Evolutionary conservation across 257 asterid genomes (phyloP), one percentile per base, ranked within the genome.

Genomic region (Orobanche coerulescens): DNA sequence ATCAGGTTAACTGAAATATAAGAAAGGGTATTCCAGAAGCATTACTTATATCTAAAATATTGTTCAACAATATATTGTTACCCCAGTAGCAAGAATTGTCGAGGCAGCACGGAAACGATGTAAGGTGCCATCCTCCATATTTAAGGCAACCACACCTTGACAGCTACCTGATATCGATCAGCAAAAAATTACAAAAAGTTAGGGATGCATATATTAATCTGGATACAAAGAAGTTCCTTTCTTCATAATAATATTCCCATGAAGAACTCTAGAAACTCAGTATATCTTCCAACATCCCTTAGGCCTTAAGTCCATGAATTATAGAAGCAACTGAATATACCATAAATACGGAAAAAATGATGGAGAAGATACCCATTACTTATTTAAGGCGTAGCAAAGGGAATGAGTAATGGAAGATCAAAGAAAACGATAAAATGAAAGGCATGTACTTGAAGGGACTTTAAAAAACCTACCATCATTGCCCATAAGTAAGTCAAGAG

Each of bases 81-180:
- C 95, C 93, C 98, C 98, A 1, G 98, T 92, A 65, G 98, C 98
- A 71, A 88, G 79, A 75, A 92, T 88, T 13, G 98, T 92, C 66
- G 94, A 84, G 70, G 84, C 75, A 54, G 98, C 65, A 72, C 79
- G 95, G 80, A 92, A 92, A 40, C 95, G 87, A 61, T 92, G 98
- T 54, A 92, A 77, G 65, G 98, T 92, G 2, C 84, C 98, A 84
- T 92, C 98, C 78, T 92, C 98, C 98, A 86, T 81, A 64, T 92
- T 92, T 53, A 88, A 75, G 28, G 95, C 96, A 75, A 92, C 78
- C 43, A 92, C 95, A 69, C 98, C 84, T 68, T 76, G 84, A 67
- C 84, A 79, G 70, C 75, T 73, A 58, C 84, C 81, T 72, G 61
- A 60, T 8, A 60, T 18, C 44, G 53, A 64, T 40, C 57, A 70